Evolutionary conservation across 177 flowering plant genomes (phyloP), one percentile per base, ranked within the genome.

Genomic region (Vitis hybrid): DNA sequence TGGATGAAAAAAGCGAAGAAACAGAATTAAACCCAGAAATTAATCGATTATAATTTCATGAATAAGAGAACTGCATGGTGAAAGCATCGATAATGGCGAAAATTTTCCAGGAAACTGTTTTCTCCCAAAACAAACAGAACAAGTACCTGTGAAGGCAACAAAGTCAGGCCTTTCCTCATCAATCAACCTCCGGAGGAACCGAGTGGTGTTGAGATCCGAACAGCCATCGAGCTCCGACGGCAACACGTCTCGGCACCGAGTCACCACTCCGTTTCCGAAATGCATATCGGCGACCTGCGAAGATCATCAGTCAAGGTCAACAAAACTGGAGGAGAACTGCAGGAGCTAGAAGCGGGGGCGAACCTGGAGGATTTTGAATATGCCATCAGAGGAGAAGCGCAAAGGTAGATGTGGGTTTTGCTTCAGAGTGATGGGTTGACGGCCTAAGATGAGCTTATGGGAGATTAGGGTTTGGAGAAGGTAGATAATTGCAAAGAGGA

Each of bases 351-450:
- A 20, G 49, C 11, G 2, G 9, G 15, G 68, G 17, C 11, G 15
- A 2, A 89, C 95, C 91, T 91, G 98, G 24, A 94, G 95, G 82
- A 94, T 94, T 68, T 92, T 94, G 89, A 90, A 94, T 53, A 90
- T 83, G 15, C 98, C 98, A 54, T 91, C 90, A n/a, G 83, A 77
- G 33, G 84, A 71, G 70, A 92, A 92, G 10, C 95, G 84, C 11
- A 94, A 89, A 69, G 98, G 98, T 49, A 86, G 90, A 51, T 78
- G 56, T 1, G 97, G 81, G 9, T 62, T 60, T 56, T 73, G 84
- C 84, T 91, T 91, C 81, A 86, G 38, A 59, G 62, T 83, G 12
- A 80, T 71, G 6, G 51, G 44, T 33, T 71, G 68, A 68, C 81
- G 62, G 20, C 75, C 77, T 8, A 85, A 2, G n/a, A 79, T 44